These are phyloP conservation scores for Tolypocladium amazonense DNA, from an alignment of 2,329 filamentous ascomycete genomes.

Conservation along the genomic window DNA sequence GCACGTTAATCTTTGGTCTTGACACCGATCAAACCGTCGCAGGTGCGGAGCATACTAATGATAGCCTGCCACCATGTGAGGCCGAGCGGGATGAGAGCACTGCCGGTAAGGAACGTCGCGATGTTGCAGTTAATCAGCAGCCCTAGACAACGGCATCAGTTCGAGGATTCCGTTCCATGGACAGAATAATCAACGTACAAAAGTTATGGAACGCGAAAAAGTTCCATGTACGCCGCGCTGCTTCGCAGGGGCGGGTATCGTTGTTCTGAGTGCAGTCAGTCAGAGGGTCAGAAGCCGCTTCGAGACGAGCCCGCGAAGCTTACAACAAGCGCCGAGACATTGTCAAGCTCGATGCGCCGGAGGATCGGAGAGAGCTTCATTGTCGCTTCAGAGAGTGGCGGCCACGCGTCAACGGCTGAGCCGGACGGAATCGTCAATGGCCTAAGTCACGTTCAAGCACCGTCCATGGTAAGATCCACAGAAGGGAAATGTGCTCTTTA, in stretches of 20 bases:
- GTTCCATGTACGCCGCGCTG: constrained; percentile 29
- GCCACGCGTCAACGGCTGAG: neutral
- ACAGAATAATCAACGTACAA: constrained; percentile 15
- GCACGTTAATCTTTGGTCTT: neutral
- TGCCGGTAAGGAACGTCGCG: constrained; percentile 28
- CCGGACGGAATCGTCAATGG: neutral
- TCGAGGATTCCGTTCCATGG: neutral
- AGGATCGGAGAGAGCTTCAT: neutral
- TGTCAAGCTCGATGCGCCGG: neutral
- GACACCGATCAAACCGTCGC: neutral
- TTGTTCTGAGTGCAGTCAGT: constrained; percentile 25
- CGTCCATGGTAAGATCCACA: neutral
- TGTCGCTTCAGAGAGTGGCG: neutral
- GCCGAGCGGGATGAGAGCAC: constrained; percentile 28
- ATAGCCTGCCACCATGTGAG: constrained; percentile 31
- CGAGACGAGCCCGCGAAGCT: neutral
- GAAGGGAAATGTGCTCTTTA: neutral
- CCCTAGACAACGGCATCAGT: constrained; percentile 16
- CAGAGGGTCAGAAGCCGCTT: neutral
- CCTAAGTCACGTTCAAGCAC: neutral
- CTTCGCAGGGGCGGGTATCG: constrained; percentile 37
- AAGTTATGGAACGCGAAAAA: constrained; percentile 32
- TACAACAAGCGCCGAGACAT: constrained; percentile 1
- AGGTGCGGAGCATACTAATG: constrained; percentile 16
- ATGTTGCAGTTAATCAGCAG: constrained; percentile 36